Evolutionary conservation across 2,329 filamentous ascomycete species (phyloP).

Genomic region (Xylaria sp.): DNA sequence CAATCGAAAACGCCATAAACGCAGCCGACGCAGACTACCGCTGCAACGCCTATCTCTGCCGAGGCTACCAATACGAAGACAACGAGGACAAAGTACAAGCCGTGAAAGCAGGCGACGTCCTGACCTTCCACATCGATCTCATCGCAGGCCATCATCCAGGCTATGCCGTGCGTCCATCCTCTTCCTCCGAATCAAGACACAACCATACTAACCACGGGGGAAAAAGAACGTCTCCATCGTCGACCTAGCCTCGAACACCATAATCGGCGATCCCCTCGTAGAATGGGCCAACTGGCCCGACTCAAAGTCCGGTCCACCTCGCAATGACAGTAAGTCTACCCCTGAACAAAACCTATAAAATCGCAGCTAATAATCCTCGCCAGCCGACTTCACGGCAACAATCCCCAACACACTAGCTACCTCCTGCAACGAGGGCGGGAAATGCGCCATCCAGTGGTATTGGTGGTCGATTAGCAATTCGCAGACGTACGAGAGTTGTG

Average conservation of each 20-base stretch:
- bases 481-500: constrained; percentile 59
- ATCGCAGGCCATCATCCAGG: constrained; percentile 36
- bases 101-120: constrained; percentile 32
- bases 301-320: constrained; percentile 20
- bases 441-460: constrained; percentile 52
- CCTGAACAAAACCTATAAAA: background rate
- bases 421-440: constrained; percentile 45
- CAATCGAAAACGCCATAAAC: constrained; percentile 28
- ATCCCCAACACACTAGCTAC: constrained; percentile 43
- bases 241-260: constrained; percentile 39
- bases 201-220: background rate
- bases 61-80: constrained; percentile 32
- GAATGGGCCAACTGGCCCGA: constrained; percentile 35
- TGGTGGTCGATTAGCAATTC: constrained; percentile 51
- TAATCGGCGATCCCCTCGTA: constrained; percentile 45
- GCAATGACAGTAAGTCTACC: constrained; percentile 36
- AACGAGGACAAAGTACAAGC: constrained; percentile 27
- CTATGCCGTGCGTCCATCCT: constrained; percentile 25
- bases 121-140: constrained; percentile 37
- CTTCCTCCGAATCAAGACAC: background rate
- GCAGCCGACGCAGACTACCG: constrained; percentile 23
- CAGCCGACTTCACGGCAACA: constrained; percentile 44
- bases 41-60: constrained; percentile 29
- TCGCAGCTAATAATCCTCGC: background rate
- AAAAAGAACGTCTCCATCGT: constrained; percentile 45